Conservation (phyloP, 2,329 filamentous ascomycete genomes). For the Neonectria sp. region DNA sequence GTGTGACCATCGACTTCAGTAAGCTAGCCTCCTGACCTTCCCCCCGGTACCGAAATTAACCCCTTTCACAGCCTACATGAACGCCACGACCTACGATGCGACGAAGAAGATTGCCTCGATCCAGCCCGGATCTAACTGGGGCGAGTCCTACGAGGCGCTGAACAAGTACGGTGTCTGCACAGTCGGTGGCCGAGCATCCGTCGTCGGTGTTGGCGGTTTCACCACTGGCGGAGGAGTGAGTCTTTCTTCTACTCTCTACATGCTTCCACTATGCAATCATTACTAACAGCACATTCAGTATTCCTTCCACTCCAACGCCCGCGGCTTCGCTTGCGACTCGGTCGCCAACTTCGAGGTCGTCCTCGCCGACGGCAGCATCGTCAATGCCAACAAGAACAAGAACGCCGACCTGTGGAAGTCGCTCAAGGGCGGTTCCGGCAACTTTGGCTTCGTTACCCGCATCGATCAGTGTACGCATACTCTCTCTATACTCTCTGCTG, state of each 20-base stretch:
- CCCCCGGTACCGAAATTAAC: neutral
- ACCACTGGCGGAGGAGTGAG: conserved; percentile 47
- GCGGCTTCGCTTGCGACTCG: conserved; percentile 60
- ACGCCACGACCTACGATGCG: conserved; percentile 49
- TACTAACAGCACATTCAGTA: conserved; percentile 34
- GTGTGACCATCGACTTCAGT: conserved; percentile 50
- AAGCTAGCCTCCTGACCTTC: neutral
- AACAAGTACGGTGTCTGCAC: conserved; percentile 55
- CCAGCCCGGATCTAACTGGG: conserved; percentile 61
- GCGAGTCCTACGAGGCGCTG: conserved; percentile 42
- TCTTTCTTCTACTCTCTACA: neutral
- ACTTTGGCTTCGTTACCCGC: conserved; percentile 59
- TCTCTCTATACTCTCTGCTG: neutral
- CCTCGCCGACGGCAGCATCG: conserved; percentile 56
- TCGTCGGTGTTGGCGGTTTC: conserved; percentile 51
- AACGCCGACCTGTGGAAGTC: conserved; percentile 62
- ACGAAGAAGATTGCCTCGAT: conserved; percentile 49
- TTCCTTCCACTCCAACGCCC: conserved; percentile 47
- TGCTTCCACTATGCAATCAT: neutral
- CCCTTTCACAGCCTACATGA: conserved; percentile 41
- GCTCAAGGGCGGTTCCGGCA: conserved; percentile 63
- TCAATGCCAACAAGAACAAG: conserved; percentile 56
- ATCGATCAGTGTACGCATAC: conserved; percentile 33
- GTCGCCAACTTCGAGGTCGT: conserved; percentile 61
- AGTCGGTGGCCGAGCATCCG: conserved; percentile 59